These are phyloP conservation scores for Ceratocystis cubensis DNA, from an alignment of 2,329 filamentous ascomycete genomes.

Conservation along the genomic window DNA sequence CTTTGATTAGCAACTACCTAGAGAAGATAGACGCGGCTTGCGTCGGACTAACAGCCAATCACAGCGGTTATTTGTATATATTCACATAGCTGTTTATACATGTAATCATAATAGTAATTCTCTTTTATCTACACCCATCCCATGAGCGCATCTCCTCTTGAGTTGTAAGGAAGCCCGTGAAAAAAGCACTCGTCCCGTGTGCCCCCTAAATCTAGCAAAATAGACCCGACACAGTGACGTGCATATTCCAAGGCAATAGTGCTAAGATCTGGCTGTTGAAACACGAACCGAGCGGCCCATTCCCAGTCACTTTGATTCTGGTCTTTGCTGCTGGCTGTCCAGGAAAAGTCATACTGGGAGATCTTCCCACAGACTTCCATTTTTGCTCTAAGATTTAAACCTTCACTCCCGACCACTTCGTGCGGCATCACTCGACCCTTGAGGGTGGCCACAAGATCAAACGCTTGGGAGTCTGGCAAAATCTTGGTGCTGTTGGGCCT, in stretches of 20 bases:
- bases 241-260: conserved; percentile 18
- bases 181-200: conserved; percentile 17
- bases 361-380: conserved; percentile 19
- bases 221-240: conserved; percentile 17
- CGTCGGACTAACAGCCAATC: too few relatives aligned
- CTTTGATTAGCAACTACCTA: too few relatives aligned
- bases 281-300: conserved; percentile 15
- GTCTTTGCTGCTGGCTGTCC: neutral
- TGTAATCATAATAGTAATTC: neutral
- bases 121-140: conserved; percentile 6
- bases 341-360: conserved; percentile 14
- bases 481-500: neutral
- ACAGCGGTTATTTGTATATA: neutral
- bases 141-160: conserved; percentile 16
- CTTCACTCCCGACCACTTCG: conserved; percentile 11
- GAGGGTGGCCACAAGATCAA: conserved; percentile 14
- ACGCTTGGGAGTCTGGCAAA: neutral
- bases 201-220: conserved; percentile 17
- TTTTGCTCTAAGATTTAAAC: conserved; percentile 16
- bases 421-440: conserved; percentile 12
- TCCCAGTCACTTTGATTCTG: conserved; percentile 13
- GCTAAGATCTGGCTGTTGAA: conserved; percentile 14
- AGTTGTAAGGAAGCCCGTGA: conserved; percentile 15
- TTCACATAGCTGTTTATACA: conserved; percentile 4
- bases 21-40: too few relatives aligned